Conservation (phyloP, 495 filamentous ascomycete genomes). For the Trichoderma reesei region DNA sequence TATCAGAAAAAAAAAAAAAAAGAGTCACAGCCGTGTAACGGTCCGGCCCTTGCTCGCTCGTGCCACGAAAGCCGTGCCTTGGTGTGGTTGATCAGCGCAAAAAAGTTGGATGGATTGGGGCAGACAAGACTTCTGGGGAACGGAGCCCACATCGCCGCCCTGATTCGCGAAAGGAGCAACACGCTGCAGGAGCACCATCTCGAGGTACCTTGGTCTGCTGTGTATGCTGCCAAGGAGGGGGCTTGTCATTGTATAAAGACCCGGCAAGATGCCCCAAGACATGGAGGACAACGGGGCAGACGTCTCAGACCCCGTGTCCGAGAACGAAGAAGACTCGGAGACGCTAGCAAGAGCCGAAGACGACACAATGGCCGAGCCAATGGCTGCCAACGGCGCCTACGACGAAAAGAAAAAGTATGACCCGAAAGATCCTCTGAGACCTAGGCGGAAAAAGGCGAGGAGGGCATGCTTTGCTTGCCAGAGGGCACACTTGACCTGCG, state of each 20-base stretch:
- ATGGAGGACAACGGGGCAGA: constrained; percentile 33
- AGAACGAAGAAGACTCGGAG: constrained; percentile 38
- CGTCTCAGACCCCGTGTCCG: constrained; percentile 46
- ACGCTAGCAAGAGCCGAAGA: constrained; percentile 40
- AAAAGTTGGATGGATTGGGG: constrained; percentile 6
- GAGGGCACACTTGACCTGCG: constrained; percentile 93
- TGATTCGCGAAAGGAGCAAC: neutral
- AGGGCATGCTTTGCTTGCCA: constrained; percentile 95
- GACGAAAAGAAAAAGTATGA: constrained; percentile 53
- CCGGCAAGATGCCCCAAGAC: constrained; percentile 38
- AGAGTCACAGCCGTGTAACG: neutral
- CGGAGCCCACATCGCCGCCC: constrained; percentile 1
- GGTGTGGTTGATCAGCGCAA: constrained; percentile 4
- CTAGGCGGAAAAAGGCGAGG: constrained; percentile 89
- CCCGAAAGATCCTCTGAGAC: constrained; percentile 77
- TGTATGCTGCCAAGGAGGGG: constrained; percentile 12
- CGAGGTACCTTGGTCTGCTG: neutral
- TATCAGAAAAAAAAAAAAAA: no score
- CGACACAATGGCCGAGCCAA: constrained; percentile 49
- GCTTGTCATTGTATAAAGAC: constrained; percentile 36
- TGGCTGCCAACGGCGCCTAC: constrained; percentile 32
- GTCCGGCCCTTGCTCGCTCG: neutral
- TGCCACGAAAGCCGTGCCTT: constrained; percentile 3
- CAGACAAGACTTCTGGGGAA: neutral
- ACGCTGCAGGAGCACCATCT: neutral